A percentile compares a stretch with the other conserved stretches of the same genome.
Evolutionary conservation across 441 rosid species (phyloP).

Genomic region (Arabidopsis hybrid): DNA sequence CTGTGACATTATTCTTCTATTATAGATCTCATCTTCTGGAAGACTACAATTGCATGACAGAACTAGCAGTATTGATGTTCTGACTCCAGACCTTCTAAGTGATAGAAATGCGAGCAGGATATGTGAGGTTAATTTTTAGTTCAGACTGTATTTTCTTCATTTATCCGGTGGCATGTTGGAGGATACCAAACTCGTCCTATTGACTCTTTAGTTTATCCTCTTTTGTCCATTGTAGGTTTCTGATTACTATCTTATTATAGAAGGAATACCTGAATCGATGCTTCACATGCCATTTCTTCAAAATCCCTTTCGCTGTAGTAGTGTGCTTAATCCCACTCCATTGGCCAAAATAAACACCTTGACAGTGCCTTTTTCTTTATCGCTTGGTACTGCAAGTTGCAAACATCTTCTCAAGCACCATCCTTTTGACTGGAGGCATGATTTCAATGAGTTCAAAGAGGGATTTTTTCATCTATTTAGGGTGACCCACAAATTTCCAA

Average conservation of each 20-base stretch:
- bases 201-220: slow-evolving; percentile 29
- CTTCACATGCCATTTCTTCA: slow-evolving; percentile 45
- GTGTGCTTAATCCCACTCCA: slow-evolving; percentile 52
- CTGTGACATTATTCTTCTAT: slow-evolving; percentile 40
- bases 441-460: slow-evolving; percentile 51
- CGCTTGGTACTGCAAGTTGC: slow-evolving; percentile 48
- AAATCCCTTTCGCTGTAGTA: slow-evolving; percentile 56
- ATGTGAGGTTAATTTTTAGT: slow-evolving; percentile 62
- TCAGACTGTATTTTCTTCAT: slow-evolving; percentile 28
- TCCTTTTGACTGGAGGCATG: slow-evolving; percentile 44
- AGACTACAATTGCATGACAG: slow-evolving; percentile 80
- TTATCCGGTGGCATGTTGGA: slow-evolving; percentile 31
- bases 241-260: slow-evolving; percentile 63
- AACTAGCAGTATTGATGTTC: slow-evolving; percentile 74
- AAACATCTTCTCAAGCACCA: slow-evolving; percentile 53
- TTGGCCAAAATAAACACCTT: slow-evolving; percentile 48
- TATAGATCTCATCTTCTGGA: slow-evolving; percentile 76
- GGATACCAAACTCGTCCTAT: slow-evolving; percentile 20
- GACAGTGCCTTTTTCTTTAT: slow-evolving; percentile 54
- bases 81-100: slow-evolving; percentile 72
- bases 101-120: slow-evolving; percentile 57
- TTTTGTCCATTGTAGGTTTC: slow-evolving; percentile 59
- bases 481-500: slow-evolving; percentile 75
- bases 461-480: slow-evolving; percentile 70
- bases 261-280: slow-evolving; percentile 60